Evolutionary conservation across 2,329 filamentous ascomycete genomes (phyloP).

Genomic region (Botryotinia narcissicola): DNA sequence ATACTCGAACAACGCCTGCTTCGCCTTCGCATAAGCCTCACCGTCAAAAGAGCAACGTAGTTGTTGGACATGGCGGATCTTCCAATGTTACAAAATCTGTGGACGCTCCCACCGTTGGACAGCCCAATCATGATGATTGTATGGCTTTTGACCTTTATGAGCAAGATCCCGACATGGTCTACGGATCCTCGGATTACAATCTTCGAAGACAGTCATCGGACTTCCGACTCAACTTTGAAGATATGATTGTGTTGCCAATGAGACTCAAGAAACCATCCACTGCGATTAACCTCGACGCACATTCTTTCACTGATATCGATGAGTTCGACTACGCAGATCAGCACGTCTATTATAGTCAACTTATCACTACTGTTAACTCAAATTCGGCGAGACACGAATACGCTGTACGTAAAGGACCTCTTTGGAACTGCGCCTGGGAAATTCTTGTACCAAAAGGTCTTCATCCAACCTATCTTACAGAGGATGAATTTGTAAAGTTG

Average conservation of each 20-base stretch:
- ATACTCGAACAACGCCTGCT: background rate
- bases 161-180: slow-evolving; percentile 12
- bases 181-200: slow-evolving; percentile 4
- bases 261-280: slow-evolving; percentile 8
- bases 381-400: slow-evolving; percentile 20
- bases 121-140: slow-evolving; percentile 7
- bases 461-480: slow-evolving; percentile 24
- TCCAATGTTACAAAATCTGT: background rate
- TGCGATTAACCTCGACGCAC: background rate
- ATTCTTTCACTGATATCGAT: slow-evolving; percentile 11
- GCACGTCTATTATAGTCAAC: slow-evolving; percentile 12
- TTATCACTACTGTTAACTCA: slow-evolving; percentile 10
- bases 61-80: no score
- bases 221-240: slow-evolving; percentile 16
- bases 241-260: slow-evolving; percentile 19
- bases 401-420: slow-evolving; percentile 15
- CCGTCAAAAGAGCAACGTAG: background rate
- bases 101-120: background rate
- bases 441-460: slow-evolving; percentile 23
- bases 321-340: slow-evolving; percentile 19
- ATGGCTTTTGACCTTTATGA: slow-evolving; percentile 21
- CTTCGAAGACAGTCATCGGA: slow-evolving; percentile 8
- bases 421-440: slow-evolving; percentile 23
- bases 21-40: background rate
- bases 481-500: slow-evolving; percentile 22